Evolutionary conservation across 1,139 yeast species (phyloP).

Genomic region (Yamadazyma mexicana): DNA sequence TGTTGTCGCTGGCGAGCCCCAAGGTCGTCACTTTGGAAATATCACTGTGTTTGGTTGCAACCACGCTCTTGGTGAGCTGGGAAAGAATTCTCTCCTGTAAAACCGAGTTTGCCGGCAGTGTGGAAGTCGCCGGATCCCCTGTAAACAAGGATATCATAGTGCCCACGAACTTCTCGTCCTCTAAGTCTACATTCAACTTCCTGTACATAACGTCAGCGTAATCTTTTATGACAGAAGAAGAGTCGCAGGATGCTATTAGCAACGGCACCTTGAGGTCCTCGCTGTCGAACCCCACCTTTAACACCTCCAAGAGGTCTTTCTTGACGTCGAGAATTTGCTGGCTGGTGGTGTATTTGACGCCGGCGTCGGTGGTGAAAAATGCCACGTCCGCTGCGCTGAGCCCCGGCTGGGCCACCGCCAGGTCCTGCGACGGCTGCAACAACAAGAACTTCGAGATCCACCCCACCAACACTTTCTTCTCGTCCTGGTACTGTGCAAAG

Average conservation of each 20-base stretch:
- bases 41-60: constrained; percentile 41
- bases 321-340: constrained; percentile 52
- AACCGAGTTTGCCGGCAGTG: constrained; percentile 53
- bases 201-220: constrained; percentile 52
- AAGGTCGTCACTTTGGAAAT: constrained; percentile 48
- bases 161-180: constrained; percentile 44
- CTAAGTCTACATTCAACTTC: constrained; percentile 53
- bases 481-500: constrained; percentile 29
- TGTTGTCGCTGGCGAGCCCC: constrained; percentile 57
- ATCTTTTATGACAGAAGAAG: constrained; percentile 53
- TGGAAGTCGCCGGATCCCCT: constrained; percentile 36
- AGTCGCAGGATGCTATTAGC: constrained; percentile 66
- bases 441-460: constrained; percentile 58
- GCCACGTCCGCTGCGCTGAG: constrained; percentile 53
- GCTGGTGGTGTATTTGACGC: constrained; percentile 52
- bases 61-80: constrained; percentile 51
- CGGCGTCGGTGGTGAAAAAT: constrained; percentile 69
- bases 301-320: constrained; percentile 30
- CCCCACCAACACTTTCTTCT: constrained; percentile 43
- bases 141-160: constrained; percentile 45
- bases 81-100: constrained; percentile 62
- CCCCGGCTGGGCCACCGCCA: constrained; percentile 54
- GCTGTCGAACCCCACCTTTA: constrained; percentile 41
- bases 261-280: constrained; percentile 41
- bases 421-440: constrained; percentile 41